Evolutionary conservation across 2,329 filamentous ascomycete species (phyloP), one percentile per base, ranked within the genome.

Genomic region (Cordyceps militaris): DNA sequence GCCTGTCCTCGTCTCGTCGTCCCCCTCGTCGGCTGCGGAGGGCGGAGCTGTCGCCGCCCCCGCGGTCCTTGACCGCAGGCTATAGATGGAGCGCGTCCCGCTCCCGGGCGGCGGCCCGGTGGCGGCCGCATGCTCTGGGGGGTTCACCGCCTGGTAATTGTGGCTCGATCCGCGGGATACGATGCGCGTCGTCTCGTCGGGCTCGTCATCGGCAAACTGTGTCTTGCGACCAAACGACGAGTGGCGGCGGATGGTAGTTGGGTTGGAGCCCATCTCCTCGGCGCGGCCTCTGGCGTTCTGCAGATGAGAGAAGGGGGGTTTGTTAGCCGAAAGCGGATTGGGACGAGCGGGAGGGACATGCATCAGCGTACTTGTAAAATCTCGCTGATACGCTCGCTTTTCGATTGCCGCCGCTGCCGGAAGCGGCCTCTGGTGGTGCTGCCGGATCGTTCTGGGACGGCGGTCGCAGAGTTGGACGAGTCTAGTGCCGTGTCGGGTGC

Each of bases 251-350:
- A 47, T 57, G 43, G 51, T 50, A 23, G 62, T 43, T 26, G 63
- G 48, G 43, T 65, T 66, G 54, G 64, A 50, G 46, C 66, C 67
- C 70, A 78, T 75, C 46, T 66, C 69, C 63, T 73, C 67, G 63
- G 74, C 75, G 54, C 76, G 75, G 63, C 72, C 69, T 64, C 73
- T 72, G 42, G 71, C 76, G 61, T 64, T 72, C 76, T 78, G 57
- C n/a, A 24, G n/a, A n/a, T 2, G 21, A 24, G 14, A 14, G 42
- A 4, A 11, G 36, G 43, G 49, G n/a, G n/a, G n/a, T n/a, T n/a
- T n/a, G 43, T 42, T 32, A 44, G 46, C 21, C 38, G n/a, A 46
- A 28, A 26, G 11, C 51, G 57, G 40, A 14, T 4, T n/a, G 21
- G 21, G 32, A 5, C n/a, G 32, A 16, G 19, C 3, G 21, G 21